Conservation (phyloP, 2,329 filamentous ascomycete species). For the Arthroderma uncinatum region DNA sequence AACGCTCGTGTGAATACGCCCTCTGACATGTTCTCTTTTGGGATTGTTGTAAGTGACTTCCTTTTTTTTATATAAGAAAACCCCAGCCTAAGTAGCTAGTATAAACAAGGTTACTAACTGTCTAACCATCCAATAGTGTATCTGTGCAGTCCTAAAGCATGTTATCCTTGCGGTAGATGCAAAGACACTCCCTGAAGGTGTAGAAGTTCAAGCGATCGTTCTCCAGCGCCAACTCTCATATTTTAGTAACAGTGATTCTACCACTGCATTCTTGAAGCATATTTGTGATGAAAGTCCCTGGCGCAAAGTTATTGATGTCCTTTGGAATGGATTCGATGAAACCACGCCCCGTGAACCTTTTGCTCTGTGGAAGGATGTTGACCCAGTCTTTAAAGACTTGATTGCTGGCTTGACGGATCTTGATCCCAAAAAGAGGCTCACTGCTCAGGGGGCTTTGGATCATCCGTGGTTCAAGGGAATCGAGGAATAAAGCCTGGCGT, state of each 20-base stretch:
- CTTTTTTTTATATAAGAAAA: background rate
- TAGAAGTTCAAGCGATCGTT: background rate
- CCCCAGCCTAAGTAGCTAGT: too few relatives aligned
- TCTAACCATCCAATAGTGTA: constrained; percentile 35
- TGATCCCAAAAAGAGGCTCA: constrained; percentile 25
- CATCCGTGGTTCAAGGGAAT: constrained; percentile 22
- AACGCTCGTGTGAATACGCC: constrained; percentile 20
- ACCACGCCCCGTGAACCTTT: background rate
- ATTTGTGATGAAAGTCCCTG: background rate
- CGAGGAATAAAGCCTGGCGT: background rate
- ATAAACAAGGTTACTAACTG: constrained; percentile 32
- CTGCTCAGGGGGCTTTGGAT: constrained; percentile 23
- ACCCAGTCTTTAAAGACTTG: constrained; percentile 23
- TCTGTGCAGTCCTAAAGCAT: background rate
- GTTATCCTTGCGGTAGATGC: background rate
- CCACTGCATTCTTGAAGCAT: background rate
- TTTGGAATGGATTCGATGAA: background rate
- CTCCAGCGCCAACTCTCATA: background rate
- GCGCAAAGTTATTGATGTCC: background rate
- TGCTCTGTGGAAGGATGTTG: constrained; percentile 29
- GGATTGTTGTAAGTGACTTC: constrained; percentile 20
- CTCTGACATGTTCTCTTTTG: constrained; percentile 31
- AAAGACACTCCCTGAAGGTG: background rate
- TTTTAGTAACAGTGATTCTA: background rate
- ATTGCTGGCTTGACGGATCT: constrained; percentile 23